Evolutionary conservation across 2,329 filamentous ascomycete species (phyloP).

Genomic region (Lomentospora prolificans): DNA sequence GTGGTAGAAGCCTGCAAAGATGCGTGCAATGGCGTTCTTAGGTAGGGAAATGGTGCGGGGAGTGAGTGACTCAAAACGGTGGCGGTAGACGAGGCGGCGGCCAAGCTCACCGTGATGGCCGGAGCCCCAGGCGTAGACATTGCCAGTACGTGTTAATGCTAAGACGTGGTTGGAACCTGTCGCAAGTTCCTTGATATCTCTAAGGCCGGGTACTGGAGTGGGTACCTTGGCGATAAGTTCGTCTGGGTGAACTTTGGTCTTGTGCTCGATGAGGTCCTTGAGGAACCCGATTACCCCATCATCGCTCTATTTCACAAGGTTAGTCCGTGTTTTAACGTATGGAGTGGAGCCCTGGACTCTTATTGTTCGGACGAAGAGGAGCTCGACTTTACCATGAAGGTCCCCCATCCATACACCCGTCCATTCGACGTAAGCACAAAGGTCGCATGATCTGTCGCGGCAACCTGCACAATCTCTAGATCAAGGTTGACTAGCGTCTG

Average conservation of each 20-base stretch:
- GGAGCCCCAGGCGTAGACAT: conserved; percentile 47
- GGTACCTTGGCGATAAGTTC: conserved; percentile 17
- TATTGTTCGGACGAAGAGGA: no score
- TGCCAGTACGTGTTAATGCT: conserved; percentile 38
- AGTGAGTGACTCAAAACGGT: conserved; percentile 33
- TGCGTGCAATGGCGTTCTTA: conserved; percentile 58
- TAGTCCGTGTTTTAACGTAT: not conserved
- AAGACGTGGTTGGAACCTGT: conserved; percentile 48
- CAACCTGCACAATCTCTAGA: conserved; percentile 43
- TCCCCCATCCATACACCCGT: conserved; percentile 57
- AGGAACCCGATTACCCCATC: conserved; percentile 43
- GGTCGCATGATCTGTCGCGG: conserved; percentile 51
- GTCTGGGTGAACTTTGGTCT: conserved; percentile 4
- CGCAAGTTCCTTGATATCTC: conserved; percentile 40
- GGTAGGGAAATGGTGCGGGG: conserved; percentile 24
- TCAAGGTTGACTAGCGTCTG: conserved; percentile 37
- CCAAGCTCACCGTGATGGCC: conserved; percentile 35
- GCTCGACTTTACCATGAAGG: conserved; percentile 41
- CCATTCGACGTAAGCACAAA: conserved; percentile 54
- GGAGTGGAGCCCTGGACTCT: no score
- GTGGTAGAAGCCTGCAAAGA: conserved; percentile 63
- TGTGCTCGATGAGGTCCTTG: conserved; percentile 19
- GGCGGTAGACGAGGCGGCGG: conserved; percentile 39
- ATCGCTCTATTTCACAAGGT: conserved; percentile 17
- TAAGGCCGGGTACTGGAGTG: conserved; percentile 37